These are phyloP conservation scores for Hypholoma fasciculare DNA, from an alignment of 768 basidiomycete species.

Conservation along the genomic window DNA sequence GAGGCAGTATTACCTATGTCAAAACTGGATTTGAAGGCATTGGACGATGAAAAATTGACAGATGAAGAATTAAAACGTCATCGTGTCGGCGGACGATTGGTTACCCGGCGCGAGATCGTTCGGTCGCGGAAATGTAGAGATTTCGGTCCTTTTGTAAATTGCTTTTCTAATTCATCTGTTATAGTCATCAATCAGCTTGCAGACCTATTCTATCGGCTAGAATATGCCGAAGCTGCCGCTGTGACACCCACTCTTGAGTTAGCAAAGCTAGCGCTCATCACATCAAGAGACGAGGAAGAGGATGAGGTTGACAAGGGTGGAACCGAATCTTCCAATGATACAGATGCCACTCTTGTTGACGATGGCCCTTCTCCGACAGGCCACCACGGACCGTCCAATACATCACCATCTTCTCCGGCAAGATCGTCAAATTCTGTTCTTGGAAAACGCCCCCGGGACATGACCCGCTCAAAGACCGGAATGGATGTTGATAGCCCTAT, in stretches of 20 bases:
- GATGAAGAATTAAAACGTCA: conserved; percentile 83
- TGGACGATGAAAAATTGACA: conserved; percentile 71
- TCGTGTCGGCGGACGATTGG: conserved; percentile 84
- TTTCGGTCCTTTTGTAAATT: background rate
- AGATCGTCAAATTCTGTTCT: conserved; percentile 55
- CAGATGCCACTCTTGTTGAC: conserved; percentile 87
- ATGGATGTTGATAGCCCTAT: conserved; percentile 60
- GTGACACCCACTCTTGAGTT: conserved; percentile 86
- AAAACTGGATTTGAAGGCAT: conserved; percentile 49
- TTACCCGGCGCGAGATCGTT: conserved; percentile 78
- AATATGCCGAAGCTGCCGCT: conserved; percentile 60
- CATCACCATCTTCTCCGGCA: conserved; percentile 28
- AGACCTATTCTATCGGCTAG: conserved; percentile 75
- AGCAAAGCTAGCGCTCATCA: conserved; percentile 89
- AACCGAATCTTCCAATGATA: conserved; percentile 83
- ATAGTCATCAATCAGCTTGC: conserved; percentile 82
- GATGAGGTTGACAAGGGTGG: conserved; percentile 72
- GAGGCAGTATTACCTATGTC: conserved; percentile 68
- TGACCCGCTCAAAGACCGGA: conserved; percentile 37
- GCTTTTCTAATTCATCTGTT: conserved; percentile 11
- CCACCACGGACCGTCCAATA: conserved; percentile 22
- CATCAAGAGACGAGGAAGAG: conserved; percentile 88
- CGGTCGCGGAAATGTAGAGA: conserved; percentile 79
- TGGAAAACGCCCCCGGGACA: conserved; percentile 66
- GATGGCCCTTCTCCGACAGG: conserved; percentile 47